Evolutionary conservation across 371 early-diverging fungal genomes (phyloP).

Genomic region (Mucor lusitanicus): DNA sequence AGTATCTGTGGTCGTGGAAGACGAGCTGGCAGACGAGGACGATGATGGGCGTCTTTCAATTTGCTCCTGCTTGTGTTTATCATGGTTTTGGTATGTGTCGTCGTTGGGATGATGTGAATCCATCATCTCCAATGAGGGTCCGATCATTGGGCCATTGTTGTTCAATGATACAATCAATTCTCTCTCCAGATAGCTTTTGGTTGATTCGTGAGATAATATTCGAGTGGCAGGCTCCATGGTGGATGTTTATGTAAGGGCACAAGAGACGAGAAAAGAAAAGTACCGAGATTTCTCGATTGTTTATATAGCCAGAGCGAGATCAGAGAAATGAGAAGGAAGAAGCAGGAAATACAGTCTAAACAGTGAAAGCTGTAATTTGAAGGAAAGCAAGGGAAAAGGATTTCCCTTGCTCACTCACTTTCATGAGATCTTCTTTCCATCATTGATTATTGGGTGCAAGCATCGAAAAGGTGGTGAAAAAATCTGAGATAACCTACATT

Average conservation of each 20-base stretch:
- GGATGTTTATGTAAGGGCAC: not conserved
- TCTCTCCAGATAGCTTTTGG: conserved; percentile 23
- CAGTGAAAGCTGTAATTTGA: not conserved
- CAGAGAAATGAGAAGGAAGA: not conserved
- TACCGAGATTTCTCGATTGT: not conserved
- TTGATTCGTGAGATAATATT: conserved; percentile 17
- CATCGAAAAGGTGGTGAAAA: not conserved
- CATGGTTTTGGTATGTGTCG: not conserved
- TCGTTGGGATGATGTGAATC: conserved; percentile 11
- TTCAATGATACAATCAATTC: conserved; percentile 22
- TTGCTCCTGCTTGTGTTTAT: not conserved
- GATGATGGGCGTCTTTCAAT: not conserved
- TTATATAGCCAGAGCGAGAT: not conserved
- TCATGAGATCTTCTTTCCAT: not conserved
- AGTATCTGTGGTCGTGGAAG: not conserved
- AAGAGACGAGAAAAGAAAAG: not conserved
- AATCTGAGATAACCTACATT: not conserved
- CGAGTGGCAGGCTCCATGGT: conserved; percentile 20
- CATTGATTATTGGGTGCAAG: not conserved
- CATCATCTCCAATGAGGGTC: conserved; percentile 13
- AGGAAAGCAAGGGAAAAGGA: not conserved
- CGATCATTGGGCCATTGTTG: conserved; percentile 22
- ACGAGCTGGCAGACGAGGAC: not conserved
- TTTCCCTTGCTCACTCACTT: not conserved
- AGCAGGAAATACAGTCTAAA: not conserved